Evolutionary conservation across 2,329 filamentous ascomycete genomes (phyloP).

Genomic region (Chaetomiaceae sp.): DNA sequence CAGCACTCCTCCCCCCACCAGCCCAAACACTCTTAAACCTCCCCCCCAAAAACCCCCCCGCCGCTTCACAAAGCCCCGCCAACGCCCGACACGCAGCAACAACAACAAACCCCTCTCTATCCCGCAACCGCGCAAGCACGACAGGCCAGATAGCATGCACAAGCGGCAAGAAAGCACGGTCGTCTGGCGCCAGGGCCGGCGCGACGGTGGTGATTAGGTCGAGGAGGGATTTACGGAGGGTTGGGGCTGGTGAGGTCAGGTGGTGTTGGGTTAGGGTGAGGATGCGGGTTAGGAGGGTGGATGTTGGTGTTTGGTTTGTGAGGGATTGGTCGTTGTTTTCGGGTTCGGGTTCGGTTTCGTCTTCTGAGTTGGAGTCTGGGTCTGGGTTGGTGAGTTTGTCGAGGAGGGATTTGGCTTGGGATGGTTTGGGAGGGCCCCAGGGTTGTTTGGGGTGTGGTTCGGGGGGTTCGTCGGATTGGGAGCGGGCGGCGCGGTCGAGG

Average conservation of each 20-base stretch:
- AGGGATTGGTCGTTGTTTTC: conserved; percentile 28
- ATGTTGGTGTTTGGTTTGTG: conserved; percentile 63
- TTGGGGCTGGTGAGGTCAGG: conserved; percentile 76
- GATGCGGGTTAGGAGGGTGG: conserved; percentile 76
- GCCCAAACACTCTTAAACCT: conserved; percentile 72
- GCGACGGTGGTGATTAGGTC: conserved; percentile 69
- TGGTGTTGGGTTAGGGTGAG: conserved; percentile 83
- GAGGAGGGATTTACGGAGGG: conserved; percentile 72
- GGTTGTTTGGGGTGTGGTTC: conserved; percentile 34
- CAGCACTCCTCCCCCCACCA: conserved; percentile 39
- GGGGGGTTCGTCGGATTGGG: conserved; percentile 26
- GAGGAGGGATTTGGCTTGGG: conserved; percentile 13
- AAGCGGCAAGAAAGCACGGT: conserved; percentile 80
- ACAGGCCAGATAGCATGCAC: conserved; percentile 91
- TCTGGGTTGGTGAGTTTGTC: conserved; percentile 14
- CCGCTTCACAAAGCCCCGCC: conserved; percentile 60
- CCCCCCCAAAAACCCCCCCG: conserved; percentile 75
- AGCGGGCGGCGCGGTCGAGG: conserved; percentile 41
- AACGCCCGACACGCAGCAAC: conserved; percentile 67
- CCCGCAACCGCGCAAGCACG: conserved; percentile 61
- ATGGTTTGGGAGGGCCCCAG: conserved; percentile 30
- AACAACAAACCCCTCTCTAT: conserved; percentile 62
- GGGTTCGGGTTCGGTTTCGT: conserved; percentile 27
- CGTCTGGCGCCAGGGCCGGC: conserved; percentile 66
- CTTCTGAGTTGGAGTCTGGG: no score